Evolutionary conservation across 139 green algal species (phyloP).

Genomic region (Chlorella ohadii): DNA sequence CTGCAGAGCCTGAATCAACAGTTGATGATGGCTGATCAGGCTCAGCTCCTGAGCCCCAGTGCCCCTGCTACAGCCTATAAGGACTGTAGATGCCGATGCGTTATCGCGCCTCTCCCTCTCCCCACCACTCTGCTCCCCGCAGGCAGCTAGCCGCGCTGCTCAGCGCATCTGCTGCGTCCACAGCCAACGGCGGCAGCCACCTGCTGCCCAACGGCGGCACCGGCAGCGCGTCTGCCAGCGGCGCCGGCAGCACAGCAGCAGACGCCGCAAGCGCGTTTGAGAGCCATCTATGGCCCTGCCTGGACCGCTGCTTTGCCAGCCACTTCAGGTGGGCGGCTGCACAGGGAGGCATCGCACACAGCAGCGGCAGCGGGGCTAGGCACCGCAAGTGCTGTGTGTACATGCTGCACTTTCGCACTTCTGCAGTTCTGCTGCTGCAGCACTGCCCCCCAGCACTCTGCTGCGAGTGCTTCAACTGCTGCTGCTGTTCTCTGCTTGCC

Average conservation of each 20-base stretch:
- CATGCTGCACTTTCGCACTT: too few species aligned
- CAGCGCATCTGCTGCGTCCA: neutral
- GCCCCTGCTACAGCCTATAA: too few species aligned
- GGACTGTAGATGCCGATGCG: too few species aligned
- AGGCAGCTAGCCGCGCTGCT: conserved; percentile 13
- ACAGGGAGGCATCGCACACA: too few species aligned
- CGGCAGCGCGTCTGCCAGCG: neutral
- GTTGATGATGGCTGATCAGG: too few species aligned
- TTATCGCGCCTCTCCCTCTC: too few species aligned
- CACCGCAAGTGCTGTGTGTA: too few species aligned
- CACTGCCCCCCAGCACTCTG: neutral
- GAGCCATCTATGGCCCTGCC: conserved; percentile 13
- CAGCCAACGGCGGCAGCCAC: neutral
- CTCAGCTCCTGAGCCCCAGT: too few species aligned
- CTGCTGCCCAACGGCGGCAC: neutral
- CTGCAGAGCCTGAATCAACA: too few species aligned
- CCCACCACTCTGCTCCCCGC: neutral
- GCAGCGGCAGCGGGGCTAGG: too few species aligned
- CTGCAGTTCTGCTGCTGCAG: neutral
- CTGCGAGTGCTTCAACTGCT: neutral
- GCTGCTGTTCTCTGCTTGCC: conserved; percentile 6
- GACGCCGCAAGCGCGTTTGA: too few species aligned
- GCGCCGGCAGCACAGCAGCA: neutral
- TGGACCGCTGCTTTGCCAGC: conserved; percentile 28
- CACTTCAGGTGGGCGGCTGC: conserved; percentile 7